Conservation (phyloP, 2,329 filamentous ascomycete species). For the Coniochaeta hoffmannii region DNA sequence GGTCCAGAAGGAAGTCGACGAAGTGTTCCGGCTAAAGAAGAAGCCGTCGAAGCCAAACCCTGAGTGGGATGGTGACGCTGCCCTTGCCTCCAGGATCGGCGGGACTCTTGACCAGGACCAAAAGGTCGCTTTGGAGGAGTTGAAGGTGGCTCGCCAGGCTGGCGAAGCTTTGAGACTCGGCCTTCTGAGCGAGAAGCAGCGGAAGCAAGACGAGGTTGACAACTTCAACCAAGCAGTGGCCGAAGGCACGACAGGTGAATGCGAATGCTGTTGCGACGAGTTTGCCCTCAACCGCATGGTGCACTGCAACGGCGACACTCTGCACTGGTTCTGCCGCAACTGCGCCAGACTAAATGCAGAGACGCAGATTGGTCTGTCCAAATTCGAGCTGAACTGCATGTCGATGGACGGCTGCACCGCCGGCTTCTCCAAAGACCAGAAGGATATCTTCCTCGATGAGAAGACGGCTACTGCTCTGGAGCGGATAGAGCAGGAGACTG, state of each 20-base stretch:
- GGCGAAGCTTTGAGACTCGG: conserved; percentile 12
- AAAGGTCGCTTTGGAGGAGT: conserved; percentile 29
- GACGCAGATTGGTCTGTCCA: conserved; percentile 59
- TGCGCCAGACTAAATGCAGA: conserved; percentile 63
- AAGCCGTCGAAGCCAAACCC: conserved; percentile 7
- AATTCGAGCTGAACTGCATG: conserved; percentile 64
- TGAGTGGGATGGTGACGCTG: conserved; percentile 9
- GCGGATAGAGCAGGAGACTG: conserved; percentile 62
- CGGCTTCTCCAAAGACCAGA: conserved; percentile 49
- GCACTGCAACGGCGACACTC: conserved; percentile 50
- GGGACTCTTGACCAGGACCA: conserved; percentile 7
- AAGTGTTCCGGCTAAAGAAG: not conserved
- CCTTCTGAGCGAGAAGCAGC: conserved; percentile 15
- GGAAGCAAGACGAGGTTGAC: conserved; percentile 26
- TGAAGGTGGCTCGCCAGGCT: conserved; percentile 25
- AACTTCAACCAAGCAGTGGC: conserved; percentile 35
- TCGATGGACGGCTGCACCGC: conserved; percentile 58
- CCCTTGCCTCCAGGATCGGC: conserved; percentile 13
- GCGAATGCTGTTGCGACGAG: conserved; percentile 66
- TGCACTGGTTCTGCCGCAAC: conserved; percentile 62
- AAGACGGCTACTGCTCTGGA: conserved; percentile 56
- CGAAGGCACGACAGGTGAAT: conserved; percentile 54
- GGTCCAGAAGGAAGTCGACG: not conserved
- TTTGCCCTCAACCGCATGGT: conserved; percentile 60
- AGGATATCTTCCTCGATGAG: conserved; percentile 48